These are phyloP conservation scores for Komagataella ulmi DNA, from an alignment of 805 yeast genomes.

Conservation along the genomic window DNA sequence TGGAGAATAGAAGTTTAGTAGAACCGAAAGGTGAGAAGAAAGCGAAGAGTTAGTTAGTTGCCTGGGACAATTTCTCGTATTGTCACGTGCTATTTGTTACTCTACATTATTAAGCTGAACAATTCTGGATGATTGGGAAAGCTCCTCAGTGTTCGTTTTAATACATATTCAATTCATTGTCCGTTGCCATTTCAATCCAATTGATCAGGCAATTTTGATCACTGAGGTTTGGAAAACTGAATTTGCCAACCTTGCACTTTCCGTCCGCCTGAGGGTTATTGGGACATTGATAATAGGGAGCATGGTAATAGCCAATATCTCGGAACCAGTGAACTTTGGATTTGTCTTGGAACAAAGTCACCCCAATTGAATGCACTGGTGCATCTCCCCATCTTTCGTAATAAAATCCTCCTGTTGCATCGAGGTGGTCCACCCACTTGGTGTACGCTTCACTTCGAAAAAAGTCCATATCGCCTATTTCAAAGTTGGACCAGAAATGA, in stretches of 20 bases:
- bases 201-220: constrained; percentile 65
- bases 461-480: constrained; percentile 76
- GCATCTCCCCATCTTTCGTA: constrained; percentile 95
- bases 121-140: too few relatives aligned
- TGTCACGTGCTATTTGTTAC: neutral
- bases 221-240: constrained; percentile 38
- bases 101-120: neutral
- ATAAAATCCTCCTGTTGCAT: constrained; percentile 65
- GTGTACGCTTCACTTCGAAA: constrained; percentile 56
- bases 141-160: constrained; percentile 1
- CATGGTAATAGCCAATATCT: constrained; percentile 68
- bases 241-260: constrained; percentile 27
- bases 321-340: constrained; percentile 72
- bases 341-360: constrained; percentile 59
- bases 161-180: constrained; percentile 11
- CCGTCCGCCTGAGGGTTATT: constrained; percentile 28
- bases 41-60: neutral
- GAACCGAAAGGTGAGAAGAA: neutral
- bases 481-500: constrained; percentile 88
- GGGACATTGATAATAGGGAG: constrained; percentile 72
- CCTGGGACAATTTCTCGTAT: neutral
- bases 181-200: constrained; percentile 43
- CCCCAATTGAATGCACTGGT: constrained; percentile 72
- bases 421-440: constrained; percentile 50
- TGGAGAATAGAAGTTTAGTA: constrained; percentile 1